Base-by-base conservation (phyloP, 768 basidiomycete species). In the Sistotremastrum suecicum region DNA sequence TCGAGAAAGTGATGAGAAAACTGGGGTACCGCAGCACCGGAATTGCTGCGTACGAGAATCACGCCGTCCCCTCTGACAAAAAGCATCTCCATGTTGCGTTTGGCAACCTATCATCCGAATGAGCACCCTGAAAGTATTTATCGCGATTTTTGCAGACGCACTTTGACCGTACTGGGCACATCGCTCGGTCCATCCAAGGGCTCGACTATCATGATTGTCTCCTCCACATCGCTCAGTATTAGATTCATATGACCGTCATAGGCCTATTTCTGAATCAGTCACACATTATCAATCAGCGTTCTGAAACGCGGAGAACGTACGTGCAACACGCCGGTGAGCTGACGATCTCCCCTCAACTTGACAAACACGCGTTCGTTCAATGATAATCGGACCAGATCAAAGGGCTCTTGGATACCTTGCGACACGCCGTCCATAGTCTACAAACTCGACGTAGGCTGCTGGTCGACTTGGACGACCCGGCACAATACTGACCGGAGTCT, bases 191-290 rank as follows among this genome's bases (percentile, higher is more conserved):
- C 74, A 34, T 92, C 90, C n/a, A 72, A 66, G 1, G 72, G 66
- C 52, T 97, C 91, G n/a, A 97, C 89, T 51, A 95, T 72, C 77
- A 92, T 85, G 51, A 98, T 89, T 2, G 84, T 91, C 67, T 99
- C 95, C 60, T 97, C 94, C 10, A 97, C 95, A 58, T 97, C 88
- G 56, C 88, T 91, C 55, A 99, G 71, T 51, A 99, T 95, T 55
- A 99, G 72, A 63, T 99, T 98, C 95, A 98, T 98, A 63, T 98
- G 95, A n/a, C 92, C 95, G 66, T 99, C 95, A 58, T 98, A 98
- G 20, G 95, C 95, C 95, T 99, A 56, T 2, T 38, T 20, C 45
- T 49, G 43, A 50, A 11, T 29, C 9, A 11, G 41, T 42, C 41
- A 31, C 30, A 51, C 29, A 48, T 50, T 5, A 44, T 45, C 36